Evolutionary conservation across 179 eudicot species (phyloP), one percentile per base, ranked within the genome.

Genomic region (Heliamphora pulchella): DNA sequence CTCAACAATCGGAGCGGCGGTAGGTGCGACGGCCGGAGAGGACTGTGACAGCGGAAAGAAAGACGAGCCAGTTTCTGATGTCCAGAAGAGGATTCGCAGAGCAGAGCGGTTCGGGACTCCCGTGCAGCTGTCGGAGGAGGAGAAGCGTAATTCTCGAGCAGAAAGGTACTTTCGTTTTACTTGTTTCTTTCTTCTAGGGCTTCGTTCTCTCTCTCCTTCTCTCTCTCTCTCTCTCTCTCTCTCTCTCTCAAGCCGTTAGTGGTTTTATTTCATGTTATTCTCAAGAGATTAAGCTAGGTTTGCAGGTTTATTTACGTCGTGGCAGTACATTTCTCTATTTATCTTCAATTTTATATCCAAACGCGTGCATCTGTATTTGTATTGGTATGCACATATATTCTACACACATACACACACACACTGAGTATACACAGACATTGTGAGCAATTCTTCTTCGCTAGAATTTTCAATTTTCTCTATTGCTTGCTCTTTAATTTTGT

Each of bases 51-150:
- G 71, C 4, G 71, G 76, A 79, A 85, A 79, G 88, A 87, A 86
- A 84, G 89, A 89, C 10, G 88, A 87, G 15, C 88, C 87, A 53
- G 87, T 85, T 62, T 4, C 81, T 41, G 48, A 57, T 43, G 43
- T 54, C 64, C 81, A 80, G 79, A 80, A 75, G 82, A 80, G 74
- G 82, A 74, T 74, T 51, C 71, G 65, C 58, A 55, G 82, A 15
- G 82, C 82, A 10, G 82, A 80, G 82, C 71, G 82, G 55, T 80
- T 80, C 22, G 82, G 82, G 4, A 47, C 65, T 61, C 78, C 78
- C 7, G 82, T 74, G 8, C 73, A 80, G 79, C 46, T 80, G 6
- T 80, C 82, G 7, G 82, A 80, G 61, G 82, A 74, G 5, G 82
- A 80, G 73, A 80, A 80, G 74, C 82, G 82, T 41, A 74, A 75